Evolutionary conservation across 345 rosid genomes (phyloP).

Genomic region (Ceriops zippeliana): DNA sequence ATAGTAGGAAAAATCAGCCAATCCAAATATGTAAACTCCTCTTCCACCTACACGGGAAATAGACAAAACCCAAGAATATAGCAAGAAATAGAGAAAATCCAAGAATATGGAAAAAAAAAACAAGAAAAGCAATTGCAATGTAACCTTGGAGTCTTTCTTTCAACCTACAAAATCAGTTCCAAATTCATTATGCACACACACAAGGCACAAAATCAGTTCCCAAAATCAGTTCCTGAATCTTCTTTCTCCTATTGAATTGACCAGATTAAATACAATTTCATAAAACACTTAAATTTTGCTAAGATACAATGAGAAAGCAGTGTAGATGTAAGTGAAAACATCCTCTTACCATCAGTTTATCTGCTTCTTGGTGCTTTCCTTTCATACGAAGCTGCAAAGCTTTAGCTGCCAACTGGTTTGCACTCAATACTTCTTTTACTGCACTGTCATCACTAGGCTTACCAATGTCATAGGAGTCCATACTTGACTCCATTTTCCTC

Average conservation of each 20-base stretch:
- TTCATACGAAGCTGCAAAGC: constrained; percentile 83
- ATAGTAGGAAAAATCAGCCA: no score
- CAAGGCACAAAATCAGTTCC: neutral
- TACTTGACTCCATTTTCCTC: constrained; percentile 22
- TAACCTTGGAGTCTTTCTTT: neutral
- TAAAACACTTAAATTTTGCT: neutral
- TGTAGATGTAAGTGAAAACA: neutral
- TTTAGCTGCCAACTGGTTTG: constrained; percentile 84
- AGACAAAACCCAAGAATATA: no score
- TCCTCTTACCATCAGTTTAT: constrained; percentile 61
- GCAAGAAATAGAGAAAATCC: no score
- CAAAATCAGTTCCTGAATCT: neutral
- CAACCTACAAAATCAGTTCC: neutral
- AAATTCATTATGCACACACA: neutral
- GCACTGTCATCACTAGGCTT: constrained; percentile 27
- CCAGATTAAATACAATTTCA: neutral
- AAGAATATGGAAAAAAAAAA: neutral
- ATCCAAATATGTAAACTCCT: no score
- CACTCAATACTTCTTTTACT: constrained; percentile 42
- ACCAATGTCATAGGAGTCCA: constrained; percentile 17
- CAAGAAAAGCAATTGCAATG: neutral
- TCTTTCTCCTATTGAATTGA: neutral
- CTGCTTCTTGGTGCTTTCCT: constrained; percentile 87
- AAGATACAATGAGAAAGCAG: neutral
- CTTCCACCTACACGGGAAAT: no score